Base-by-base conservation (phyloP, 768 basidiomycete species). In the Nevesoporus exiguus region DNA sequence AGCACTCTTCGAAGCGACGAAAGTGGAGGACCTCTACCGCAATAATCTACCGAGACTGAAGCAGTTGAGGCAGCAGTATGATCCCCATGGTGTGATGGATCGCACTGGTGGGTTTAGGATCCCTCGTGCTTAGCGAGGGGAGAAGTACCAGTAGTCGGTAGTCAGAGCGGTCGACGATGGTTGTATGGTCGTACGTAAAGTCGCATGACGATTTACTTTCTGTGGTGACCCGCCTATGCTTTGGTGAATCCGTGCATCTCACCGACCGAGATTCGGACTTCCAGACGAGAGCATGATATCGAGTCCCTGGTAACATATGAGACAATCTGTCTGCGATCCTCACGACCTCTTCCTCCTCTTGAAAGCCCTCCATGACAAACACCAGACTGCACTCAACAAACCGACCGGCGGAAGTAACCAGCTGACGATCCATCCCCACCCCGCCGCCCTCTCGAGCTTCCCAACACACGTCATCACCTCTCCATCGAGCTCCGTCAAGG, bases 401-500 rank as follows among this genome's bases (percentile, higher is more conserved):
- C 78, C 82, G 27, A 72, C 55, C 0, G 83, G 84, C 9, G 85
- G 85, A 15, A 82, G 61, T 21, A 85, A 58, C 84, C 84, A 86
- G 51, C 77, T 79, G n/a, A 87, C 27, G 49, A 77, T 64, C 85
- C 86, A 87, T 5, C 68, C 64, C 78, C 80, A 80, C 9, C 85
- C 82, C 0, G 72, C 77, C 17, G 77, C 72, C 36, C 71, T 74
- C 47, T 78, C 73, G 9, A 83, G 56, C 47, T 64, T 68, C 41
- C 65, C 63, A 8, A 84, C 56, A 67, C 88, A 69, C 56, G 55
- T 51, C 71, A 56, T 58, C 41, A 66, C 62, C 29, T 71, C 64
- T 24, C 78, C 77, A 33, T 85, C 76, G 10, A 98, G 75, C 54
- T 94, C 92, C 33, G 77, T 69, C 8, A 75, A 73, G 0, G 86